Percentiles rank a stretch among this genome's conserved stretches.
phyloP scores from a whole-genome alignment of 768 basidiomycete species.

The Pulveroboletus sp. region DNA sequence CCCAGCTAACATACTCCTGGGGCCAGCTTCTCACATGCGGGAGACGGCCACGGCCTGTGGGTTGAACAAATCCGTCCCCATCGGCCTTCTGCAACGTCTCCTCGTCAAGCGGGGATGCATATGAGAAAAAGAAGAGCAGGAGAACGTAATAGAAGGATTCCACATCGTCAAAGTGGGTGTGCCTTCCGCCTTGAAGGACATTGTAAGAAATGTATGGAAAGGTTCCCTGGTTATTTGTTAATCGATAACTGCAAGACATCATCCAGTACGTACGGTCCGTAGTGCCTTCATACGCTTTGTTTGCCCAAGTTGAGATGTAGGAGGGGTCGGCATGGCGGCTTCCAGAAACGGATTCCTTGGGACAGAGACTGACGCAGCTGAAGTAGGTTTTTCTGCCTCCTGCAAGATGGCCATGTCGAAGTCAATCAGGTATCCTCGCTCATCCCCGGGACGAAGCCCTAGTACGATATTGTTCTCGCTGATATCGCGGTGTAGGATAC shows the following conservation, averaged over 20 bases:
- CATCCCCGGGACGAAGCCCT: slow-evolving; percentile 2
- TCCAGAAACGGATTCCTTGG: too few species aligned
- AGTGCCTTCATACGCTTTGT: neutral
- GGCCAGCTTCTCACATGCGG: slow-evolving; percentile 8
- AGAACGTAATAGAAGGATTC: slow-evolving; percentile 18
- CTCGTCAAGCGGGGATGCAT: slow-evolving; percentile 1
- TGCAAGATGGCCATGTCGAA: slow-evolving; percentile 20
- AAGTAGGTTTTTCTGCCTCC: neutral
- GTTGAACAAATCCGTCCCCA: neutral
- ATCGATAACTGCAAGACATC: neutral
- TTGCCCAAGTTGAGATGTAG: neutral
- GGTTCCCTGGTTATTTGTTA: neutral
- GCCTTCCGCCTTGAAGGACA: neutral
- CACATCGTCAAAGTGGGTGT: slow-evolving; percentile 12
- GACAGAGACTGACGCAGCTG: too few species aligned
- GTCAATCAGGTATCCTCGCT: slow-evolving; percentile 31
- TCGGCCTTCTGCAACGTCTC: neutral
- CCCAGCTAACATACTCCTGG: neutral
- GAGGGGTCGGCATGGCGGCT: too few species aligned
- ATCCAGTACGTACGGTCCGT: neutral
- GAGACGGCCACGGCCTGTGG: neutral
- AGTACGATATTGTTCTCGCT: slow-evolving; percentile 36
- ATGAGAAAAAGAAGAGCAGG: slow-evolving; percentile 12
- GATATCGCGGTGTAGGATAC: slow-evolving; percentile 32
- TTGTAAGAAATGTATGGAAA: slow-evolving; percentile 12